Evolutionary conservation across 805 yeast species (phyloP).

Genomic region (Candida michaelii): DNA sequence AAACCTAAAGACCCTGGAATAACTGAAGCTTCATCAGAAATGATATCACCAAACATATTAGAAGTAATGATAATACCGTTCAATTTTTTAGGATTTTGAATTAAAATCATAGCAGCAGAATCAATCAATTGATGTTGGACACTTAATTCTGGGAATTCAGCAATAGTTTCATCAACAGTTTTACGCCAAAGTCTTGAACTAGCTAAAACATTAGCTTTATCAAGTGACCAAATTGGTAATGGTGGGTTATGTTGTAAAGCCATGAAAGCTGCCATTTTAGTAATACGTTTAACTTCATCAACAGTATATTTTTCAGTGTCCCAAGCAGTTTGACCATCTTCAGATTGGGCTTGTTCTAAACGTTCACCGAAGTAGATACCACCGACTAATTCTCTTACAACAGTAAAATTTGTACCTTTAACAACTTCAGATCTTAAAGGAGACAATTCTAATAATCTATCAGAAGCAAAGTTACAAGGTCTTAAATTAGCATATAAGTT

Average conservation of each 20-base stretch:
- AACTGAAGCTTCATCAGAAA: slow-evolving; percentile 96
- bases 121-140: slow-evolving; percentile 95
- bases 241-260: slow-evolving; percentile 95
- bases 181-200: slow-evolving; percentile 95
- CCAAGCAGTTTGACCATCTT: slow-evolving; percentile 69
- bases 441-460: slow-evolving; percentile 76
- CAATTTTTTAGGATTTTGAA: slow-evolving; percentile 85
- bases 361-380: slow-evolving; percentile 98
- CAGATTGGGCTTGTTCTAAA: slow-evolving; percentile 80
- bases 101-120: slow-evolving; percentile 97
- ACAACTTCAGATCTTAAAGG: slow-evolving; percentile 86
- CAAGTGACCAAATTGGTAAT: slow-evolving; percentile 91
- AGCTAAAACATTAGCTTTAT: slow-evolving; percentile 96
- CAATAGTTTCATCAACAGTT: slow-evolving; percentile 82
- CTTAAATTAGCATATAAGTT: slow-evolving; percentile 93
- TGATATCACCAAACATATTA: slow-evolving; percentile 98
- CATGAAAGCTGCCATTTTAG: slow-evolving; percentile 97
- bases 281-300: slow-evolving; percentile 89
- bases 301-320: slow-evolving; percentile 93
- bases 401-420: slow-evolving; percentile 86
- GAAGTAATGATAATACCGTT: slow-evolving; percentile 92
- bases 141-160: slow-evolving; percentile 86
- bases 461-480: slow-evolving; percentile 92
- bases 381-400: slow-evolving; percentile 95
- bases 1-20: slow-evolving; percentile 97